These are phyloP conservation scores for Seiridium unicorne DNA, from an alignment of 2,329 filamentous ascomycete genomes.

Conservation along the genomic window DNA sequence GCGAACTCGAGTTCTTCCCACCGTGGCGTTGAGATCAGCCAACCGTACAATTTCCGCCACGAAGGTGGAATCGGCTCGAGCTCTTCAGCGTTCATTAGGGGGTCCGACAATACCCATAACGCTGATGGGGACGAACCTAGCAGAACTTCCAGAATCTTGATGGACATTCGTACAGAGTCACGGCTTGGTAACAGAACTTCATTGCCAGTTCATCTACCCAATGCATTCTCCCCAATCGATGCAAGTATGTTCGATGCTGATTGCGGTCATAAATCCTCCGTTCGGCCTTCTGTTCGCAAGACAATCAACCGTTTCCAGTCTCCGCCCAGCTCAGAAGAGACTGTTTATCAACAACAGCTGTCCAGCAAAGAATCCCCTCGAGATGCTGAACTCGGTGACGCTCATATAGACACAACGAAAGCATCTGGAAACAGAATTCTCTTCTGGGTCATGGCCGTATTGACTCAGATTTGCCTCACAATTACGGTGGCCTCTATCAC, in stretches of 20 bases:
- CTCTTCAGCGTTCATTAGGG: neutral
- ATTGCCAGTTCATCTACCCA: neutral
- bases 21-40: neutral
- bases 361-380: neutral
- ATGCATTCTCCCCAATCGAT: neutral
- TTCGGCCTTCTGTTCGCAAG: neutral
- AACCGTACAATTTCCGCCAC: neutral
- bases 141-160: neutral
- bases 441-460: neutral
- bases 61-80: neutral
- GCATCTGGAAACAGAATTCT: neutral
- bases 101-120: neutral
- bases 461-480: neutral
- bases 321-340: neutral
- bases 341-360: neutral
- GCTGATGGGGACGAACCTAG: neutral
- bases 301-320: neutral
- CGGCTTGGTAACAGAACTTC: neutral
- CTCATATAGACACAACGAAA: neutral
- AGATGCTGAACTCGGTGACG: neutral
- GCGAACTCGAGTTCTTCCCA: neutral
- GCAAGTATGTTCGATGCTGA: neutral
- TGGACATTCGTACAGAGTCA: neutral
- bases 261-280: neutral
- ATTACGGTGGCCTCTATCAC: neutral